These are phyloP conservation scores for Mycena belliarum DNA, from an alignment of 768 basidiomycete genomes.

Conservation along the genomic window DNA sequence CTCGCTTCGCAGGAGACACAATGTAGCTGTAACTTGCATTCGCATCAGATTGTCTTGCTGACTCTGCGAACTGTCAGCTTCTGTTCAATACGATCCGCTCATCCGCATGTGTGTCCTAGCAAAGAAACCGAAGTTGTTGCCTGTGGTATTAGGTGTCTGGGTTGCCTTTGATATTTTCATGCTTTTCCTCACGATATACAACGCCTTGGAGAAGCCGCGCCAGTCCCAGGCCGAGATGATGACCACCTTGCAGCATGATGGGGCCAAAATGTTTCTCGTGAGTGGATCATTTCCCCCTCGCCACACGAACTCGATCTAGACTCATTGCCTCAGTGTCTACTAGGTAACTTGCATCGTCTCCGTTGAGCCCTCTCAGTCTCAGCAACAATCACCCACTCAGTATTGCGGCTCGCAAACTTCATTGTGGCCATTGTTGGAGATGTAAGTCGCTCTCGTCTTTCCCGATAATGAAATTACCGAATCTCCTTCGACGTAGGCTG, in stretches of 20 bases:
- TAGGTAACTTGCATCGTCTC: not conserved
- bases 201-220: not conserved
- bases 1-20: not conserved
- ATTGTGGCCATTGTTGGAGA: not conserved
- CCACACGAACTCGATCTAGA: not conserved
- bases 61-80: not conserved
- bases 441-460: not conserved
- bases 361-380: not conserved
- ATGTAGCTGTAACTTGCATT: not conserved
- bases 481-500: not conserved
- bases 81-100: not conserved
- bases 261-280: conserved; percentile 2
- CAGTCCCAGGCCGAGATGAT: not conserved
- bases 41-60: not conserved
- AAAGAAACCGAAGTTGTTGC: not conserved
- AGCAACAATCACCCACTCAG: not conserved
- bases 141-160: conserved; percentile 3
- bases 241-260: not conserved
- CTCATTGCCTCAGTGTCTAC: not conserved
- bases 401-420: not conserved
- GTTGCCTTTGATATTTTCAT: conserved; percentile 1
- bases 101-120: conserved; percentile 3
- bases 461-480: too few species aligned
- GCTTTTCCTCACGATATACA: not conserved
- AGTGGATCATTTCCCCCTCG: not conserved